These are phyloP conservation scores for Cerrena zonata DNA, from an alignment of 1,284 basidiomycete species.

Conservation along the genomic window DNA sequence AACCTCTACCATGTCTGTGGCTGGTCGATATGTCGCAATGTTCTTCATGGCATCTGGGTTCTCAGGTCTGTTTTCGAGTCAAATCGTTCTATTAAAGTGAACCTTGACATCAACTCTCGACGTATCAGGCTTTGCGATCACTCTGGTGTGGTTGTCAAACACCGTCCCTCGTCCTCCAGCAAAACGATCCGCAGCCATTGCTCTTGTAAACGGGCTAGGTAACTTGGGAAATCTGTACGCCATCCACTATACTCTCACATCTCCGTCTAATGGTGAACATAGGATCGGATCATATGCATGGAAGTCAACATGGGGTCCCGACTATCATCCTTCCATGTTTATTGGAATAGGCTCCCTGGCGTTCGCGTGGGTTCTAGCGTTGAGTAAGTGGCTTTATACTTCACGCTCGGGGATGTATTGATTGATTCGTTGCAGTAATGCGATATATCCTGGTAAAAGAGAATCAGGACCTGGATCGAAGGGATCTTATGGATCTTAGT, in stretches of 20 bases:
- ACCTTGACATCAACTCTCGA: neutral
- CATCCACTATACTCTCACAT: too few relatives aligned
- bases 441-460: slow-evolving; percentile 29
- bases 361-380: slow-evolving; percentile 24
- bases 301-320: slow-evolving; percentile 34
- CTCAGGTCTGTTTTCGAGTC: slow-evolving; percentile 35
- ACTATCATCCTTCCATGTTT: slow-evolving; percentile 35
- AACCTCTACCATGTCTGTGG: slow-evolving; percentile 47
- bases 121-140: slow-evolving; percentile 49
- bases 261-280: too few relatives aligned
- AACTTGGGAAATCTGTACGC: slow-evolving; percentile 36
- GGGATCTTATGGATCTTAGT: slow-evolving; percentile 28
- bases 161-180: slow-evolving; percentile 60
- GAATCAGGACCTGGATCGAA: slow-evolving; percentile 32
- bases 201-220: slow-evolving; percentile 36
- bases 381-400: slow-evolving; percentile 19
- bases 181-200: slow-evolving; percentile 46
- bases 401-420: neutral
- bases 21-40: slow-evolving; percentile 56
- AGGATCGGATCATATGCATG: slow-evolving; percentile 35
- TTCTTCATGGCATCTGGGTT: slow-evolving; percentile 61
- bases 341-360: slow-evolving; percentile 30
- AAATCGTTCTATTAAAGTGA: neutral
- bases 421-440: slow-evolving; percentile 31
- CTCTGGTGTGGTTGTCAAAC: slow-evolving; percentile 59